phyloP scores from a whole-genome alignment of 2,329 filamentous ascomycete genomes.

The Dactylellina leptospora region DNA sequence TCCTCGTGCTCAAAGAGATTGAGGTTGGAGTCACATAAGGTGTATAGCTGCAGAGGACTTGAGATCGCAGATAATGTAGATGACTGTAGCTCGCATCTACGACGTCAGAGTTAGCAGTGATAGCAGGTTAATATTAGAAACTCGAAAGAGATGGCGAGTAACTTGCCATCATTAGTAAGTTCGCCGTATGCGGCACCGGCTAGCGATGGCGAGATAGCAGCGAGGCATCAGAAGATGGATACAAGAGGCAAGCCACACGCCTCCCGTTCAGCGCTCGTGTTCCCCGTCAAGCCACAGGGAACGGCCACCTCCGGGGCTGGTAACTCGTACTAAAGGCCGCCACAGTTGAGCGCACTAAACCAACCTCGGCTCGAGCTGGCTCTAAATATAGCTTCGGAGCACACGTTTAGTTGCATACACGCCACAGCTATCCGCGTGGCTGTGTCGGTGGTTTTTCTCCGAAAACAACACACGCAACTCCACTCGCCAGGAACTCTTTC shows the following conservation, averaged over 20 bases:
- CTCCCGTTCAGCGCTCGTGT: not conserved
- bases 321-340: not conserved
- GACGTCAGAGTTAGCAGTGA: conserved; percentile 1
- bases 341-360: not conserved
- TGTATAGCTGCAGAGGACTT: not conserved
- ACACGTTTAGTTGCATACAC: conserved; percentile 30
- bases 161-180: conserved; percentile 1
- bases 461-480: conserved; percentile 41
- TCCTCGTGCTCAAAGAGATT: conserved; percentile 46
- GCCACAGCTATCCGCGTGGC: conserved; percentile 51
- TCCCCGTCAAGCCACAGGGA: conserved; percentile 19
- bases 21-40: conserved; percentile 28
- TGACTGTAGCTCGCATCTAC: not conserved
- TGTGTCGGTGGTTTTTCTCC: conserved; percentile 43
- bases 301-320: conserved; percentile 22
- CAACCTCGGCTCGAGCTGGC: not conserved
- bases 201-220: conserved; percentile 12
- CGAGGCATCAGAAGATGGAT: conserved; percentile 12
- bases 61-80: no score
- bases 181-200: not conserved
- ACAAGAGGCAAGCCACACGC: conserved; percentile 34
- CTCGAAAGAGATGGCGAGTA: conserved; percentile 23
- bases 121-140: not conserved
- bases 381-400: conserved; percentile 37
- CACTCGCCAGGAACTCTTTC: not conserved